Evolutionary conservation across 805 yeast species (phyloP).

Genomic region (Tetrapisispora namnaoensis): DNA sequence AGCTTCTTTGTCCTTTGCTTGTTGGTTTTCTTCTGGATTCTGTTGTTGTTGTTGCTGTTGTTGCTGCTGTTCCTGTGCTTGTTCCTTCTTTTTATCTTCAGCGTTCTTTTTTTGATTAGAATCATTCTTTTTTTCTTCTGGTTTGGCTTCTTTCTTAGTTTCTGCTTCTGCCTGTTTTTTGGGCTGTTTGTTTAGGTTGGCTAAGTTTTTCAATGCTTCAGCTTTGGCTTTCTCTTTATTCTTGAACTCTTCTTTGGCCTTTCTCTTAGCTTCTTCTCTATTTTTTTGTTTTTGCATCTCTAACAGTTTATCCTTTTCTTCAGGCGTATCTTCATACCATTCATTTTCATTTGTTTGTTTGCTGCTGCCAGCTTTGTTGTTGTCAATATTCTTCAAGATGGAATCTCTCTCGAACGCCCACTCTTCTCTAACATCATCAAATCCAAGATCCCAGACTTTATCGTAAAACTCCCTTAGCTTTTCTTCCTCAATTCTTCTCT

Average conservation of each 20-base stretch:
- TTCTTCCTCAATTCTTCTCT: slow-evolving; percentile 51
- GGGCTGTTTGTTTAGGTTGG: slow-evolving; percentile 12
- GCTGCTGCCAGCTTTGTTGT: neutral
- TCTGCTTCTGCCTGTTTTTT: slow-evolving; percentile 12
- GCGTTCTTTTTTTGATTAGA: slow-evolving; percentile 5
- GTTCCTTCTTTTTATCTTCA: slow-evolving; percentile 3
- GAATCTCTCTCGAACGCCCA: slow-evolving; percentile 68
- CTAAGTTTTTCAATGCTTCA: slow-evolving; percentile 1
- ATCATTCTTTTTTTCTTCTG: slow-evolving; percentile 12
- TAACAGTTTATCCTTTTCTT: slow-evolving; percentile 3
- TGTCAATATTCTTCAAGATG: slow-evolving; percentile 70
- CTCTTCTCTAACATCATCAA: slow-evolving; percentile 58
- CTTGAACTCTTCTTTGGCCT: slow-evolving; percentile 3
- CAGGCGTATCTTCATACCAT: neutral
- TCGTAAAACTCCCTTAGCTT: slow-evolving; percentile 56
- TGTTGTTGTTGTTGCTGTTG: neutral
- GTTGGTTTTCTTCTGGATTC: too few relatives aligned
- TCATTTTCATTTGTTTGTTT: neutral
- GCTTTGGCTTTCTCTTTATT: slow-evolving; percentile 15
- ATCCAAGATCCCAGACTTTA: slow-evolving; percentile 68
- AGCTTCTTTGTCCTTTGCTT: neutral
- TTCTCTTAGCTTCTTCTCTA: slow-evolving; percentile 12
- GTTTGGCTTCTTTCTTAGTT: slow-evolving; percentile 3
- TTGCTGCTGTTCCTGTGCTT: neutral
- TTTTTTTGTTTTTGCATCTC: slow-evolving; percentile 10